Conservation (phyloP, 2,329 filamentous ascomycete genomes). For the Pseudogymnoascus destructans region DNA sequence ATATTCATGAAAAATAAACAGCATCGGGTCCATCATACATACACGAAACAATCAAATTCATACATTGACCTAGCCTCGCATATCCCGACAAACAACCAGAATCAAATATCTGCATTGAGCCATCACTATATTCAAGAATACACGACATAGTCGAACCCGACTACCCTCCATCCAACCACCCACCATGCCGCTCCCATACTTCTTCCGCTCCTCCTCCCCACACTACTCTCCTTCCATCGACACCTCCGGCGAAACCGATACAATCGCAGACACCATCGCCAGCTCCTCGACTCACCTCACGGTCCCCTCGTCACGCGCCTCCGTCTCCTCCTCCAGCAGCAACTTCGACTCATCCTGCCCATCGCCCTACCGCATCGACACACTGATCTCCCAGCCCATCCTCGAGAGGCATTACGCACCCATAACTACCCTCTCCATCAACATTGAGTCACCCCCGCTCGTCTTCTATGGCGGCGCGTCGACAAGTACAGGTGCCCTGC, state of each 20-base stretch:
- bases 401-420: neutral
- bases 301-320: neutral
- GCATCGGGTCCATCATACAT: neutral
- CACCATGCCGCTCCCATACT: neutral
- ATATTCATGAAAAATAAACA: neutral
- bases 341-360: neutral
- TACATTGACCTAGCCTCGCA: neutral
- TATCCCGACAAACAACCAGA: neutral
- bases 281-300: neutral
- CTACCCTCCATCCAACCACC: neutral
- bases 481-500: slow-evolving; percentile 67
- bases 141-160: neutral
- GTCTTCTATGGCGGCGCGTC: slow-evolving; percentile 67
- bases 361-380: neutral
- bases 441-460: slow-evolving; percentile 74
- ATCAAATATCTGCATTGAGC: neutral
- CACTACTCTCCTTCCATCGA: neutral
- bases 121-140: neutral
- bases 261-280: neutral
- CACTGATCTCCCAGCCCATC: neutral
- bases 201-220: neutral
- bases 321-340: neutral
- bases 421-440: neutral
- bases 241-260: neutral
- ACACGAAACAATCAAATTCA: neutral